These are phyloP conservation scores for Dendrobium huoshanense DNA, from an alignment of 106 monocot species.

Conservation along the genomic window DNA sequence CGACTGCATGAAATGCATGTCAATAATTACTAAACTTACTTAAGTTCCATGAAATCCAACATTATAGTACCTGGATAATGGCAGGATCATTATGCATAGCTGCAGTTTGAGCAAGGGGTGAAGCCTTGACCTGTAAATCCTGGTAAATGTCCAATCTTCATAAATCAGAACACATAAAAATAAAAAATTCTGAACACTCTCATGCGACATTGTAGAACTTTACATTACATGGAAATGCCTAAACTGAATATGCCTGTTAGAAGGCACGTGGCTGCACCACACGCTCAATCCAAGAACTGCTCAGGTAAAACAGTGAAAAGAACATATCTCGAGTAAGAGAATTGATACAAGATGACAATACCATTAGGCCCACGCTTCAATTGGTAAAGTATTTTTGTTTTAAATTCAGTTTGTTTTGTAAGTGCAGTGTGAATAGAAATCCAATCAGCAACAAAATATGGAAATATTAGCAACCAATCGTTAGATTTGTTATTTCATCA, in stretches of 20 bases:
- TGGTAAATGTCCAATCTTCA: constrained; percentile 23
- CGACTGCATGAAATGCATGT: constrained; percentile 37
- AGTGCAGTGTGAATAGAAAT: too few species aligned
- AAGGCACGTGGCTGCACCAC: background rate
- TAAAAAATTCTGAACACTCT: background rate
- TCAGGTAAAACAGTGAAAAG: background rate
- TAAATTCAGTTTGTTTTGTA: too few species aligned
- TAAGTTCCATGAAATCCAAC: background rate
- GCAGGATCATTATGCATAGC: constrained; percentile 59
- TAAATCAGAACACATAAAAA: background rate
- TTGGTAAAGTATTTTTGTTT: too few species aligned
- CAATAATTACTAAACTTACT: background rate
- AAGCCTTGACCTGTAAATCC: constrained; percentile 80
- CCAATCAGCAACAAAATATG: too few species aligned
- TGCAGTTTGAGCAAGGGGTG: constrained; percentile 47
- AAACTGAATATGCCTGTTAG: background rate
- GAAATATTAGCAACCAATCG: too few species aligned
- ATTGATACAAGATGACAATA: too few species aligned
- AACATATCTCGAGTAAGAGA: too few species aligned
- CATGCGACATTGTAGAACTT: background rate
- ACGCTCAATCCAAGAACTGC: background rate
- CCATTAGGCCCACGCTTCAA: too few species aligned
- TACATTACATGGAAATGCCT: background rate
- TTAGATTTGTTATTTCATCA: too few species aligned
- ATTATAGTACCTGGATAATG: constrained; percentile 47